Percentiles rank a stretch among this genome's conserved stretches.
Evolutionary conservation across 2,329 filamentous ascomycete genomes (phyloP).

Genomic region (Achaetomium macrosporum): DNA sequence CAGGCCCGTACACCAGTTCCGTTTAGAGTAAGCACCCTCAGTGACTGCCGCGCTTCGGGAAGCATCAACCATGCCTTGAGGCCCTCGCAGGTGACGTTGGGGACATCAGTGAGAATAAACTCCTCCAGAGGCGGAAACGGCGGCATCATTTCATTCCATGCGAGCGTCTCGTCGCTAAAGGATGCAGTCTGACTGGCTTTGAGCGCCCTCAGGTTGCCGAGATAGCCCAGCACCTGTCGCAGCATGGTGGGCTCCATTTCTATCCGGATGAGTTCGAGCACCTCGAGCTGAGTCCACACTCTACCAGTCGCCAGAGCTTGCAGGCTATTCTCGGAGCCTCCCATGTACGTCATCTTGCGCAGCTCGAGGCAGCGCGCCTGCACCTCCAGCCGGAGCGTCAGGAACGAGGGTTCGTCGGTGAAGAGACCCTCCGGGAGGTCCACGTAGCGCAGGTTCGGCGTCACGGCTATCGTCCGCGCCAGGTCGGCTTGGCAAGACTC

Average conservation of each 20-base stretch:
- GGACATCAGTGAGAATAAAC: conserved; percentile 65
- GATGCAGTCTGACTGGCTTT: conserved; percentile 65
- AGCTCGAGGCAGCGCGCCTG: conserved; percentile 78
- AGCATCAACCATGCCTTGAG: conserved; percentile 62
- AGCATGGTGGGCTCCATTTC: conserved; percentile 65
- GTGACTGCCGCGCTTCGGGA: conserved; percentile 50
- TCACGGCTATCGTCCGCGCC: conserved; percentile 76
- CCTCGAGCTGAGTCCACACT: conserved; percentile 65
- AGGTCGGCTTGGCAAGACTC: conserved; percentile 80
- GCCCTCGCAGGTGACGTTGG: conserved; percentile 65
- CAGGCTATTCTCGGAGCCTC: conserved; percentile 72
- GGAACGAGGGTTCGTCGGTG: conserved; percentile 68
- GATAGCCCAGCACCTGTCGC: conserved; percentile 61
- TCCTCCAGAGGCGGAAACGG: conserved; percentile 70
- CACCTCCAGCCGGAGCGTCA: conserved; percentile 74
- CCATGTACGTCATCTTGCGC: conserved; percentile 80
- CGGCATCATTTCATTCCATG: conserved; percentile 57
- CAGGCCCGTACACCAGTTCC: conserved; percentile 64
- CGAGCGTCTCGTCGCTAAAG: conserved; percentile 73
- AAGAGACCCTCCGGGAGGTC: conserved; percentile 88
- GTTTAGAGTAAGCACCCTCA: conserved; percentile 65
- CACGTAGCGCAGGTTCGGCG: conserved; percentile 80
- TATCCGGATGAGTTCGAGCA: conserved; percentile 63
- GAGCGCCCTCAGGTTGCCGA: conserved; percentile 65
- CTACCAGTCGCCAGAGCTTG: conserved; percentile 60